A percentile compares a stretch with the other conserved stretches of the same genome.
phyloP scores from a whole-genome alignment of 441 rosid genomes.

The Corymbia calophylla region DNA sequence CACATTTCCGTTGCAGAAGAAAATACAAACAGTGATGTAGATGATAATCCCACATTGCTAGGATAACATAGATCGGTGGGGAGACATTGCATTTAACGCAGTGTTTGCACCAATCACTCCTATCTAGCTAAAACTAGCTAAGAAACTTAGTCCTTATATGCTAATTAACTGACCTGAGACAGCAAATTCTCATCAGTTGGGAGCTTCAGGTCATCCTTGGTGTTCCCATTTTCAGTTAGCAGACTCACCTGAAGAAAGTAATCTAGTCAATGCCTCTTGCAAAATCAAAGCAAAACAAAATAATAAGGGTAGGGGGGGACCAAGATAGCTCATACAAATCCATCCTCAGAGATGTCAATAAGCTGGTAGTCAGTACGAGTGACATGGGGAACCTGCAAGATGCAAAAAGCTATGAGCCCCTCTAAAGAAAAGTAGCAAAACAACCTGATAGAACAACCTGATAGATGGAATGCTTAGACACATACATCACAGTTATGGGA shows the following conservation, averaged over 20 bases:
- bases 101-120: neutral
- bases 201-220: constrained; percentile 94
- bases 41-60: neutral
- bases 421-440: neutral
- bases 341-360: constrained; percentile 95
- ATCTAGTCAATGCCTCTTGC: neutral
- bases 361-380: constrained; percentile 81
- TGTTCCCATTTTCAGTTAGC: constrained; percentile 74
- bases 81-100: neutral
- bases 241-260: constrained; percentile 63
- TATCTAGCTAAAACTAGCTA: neutral
- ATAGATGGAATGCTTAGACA: neutral
- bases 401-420: neutral
- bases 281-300: neutral
- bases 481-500: constrained; percentile 95
- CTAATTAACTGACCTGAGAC: constrained; percentile 33
- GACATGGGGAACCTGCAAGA: constrained; percentile 81
- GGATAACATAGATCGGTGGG: neutral
- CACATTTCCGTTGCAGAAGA: neutral
- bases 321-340: constrained; percentile 46
- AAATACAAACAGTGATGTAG: neutral
- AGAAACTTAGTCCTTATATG: neutral
- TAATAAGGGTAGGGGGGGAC: neutral
- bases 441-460: neutral
- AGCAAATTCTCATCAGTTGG: constrained; percentile 83